Evolutionary conservation across 371 early-diverging fungal species (phyloP), one percentile per base, ranked within the genome.

Genomic region (Mortierella sp.): DNA sequence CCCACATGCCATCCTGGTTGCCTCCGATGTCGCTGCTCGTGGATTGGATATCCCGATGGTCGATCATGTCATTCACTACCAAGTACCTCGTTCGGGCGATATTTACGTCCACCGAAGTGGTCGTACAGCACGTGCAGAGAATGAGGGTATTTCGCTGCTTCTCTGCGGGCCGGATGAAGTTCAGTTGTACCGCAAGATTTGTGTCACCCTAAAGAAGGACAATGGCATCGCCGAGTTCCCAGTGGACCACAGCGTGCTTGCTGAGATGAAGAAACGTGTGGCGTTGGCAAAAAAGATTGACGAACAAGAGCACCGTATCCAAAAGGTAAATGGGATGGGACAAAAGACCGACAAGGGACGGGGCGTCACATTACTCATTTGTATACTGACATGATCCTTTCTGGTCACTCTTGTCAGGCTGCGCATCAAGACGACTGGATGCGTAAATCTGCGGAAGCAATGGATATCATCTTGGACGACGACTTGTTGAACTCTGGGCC

Each of bases 11-110:
- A 88, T 96, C 0, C 79, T 98, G 71, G 86, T 97, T 12, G 94
- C 95, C 14, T 93, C 93, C 34, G 98, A 97, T 81, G 94, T 98
- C 1, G 97, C 95, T 18, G 90, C 94, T 0, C 89, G 97, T 74
- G 97, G 97, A 42, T 78, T 96, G 71, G 96, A 96, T 84, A 94
- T 96, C 54, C 90, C 92, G 0, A 34, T 83, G 52, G 92, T 95
- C 16, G 94, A 94, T 7, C 84, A 91, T 65, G 93, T 96, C 9
- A 88, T 96, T 21, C 95, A 96, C 73, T 96, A 93, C 72, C 95
- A 96, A 66, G 61, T 95, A 10, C 95, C 96, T 51, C 84, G 93
- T 8, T 88, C 90, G 0, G 87, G 90, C 16, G 95, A 98, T 59
- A 83, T 91, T 28, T 96, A 94, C 78, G 90, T 94, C 41, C 96